A percentile compares a stretch with the other conserved stretches of the same genome.
Conservation (phyloP, 1,139 yeast species). For the Yamadazyma jaroonii region DNA sequence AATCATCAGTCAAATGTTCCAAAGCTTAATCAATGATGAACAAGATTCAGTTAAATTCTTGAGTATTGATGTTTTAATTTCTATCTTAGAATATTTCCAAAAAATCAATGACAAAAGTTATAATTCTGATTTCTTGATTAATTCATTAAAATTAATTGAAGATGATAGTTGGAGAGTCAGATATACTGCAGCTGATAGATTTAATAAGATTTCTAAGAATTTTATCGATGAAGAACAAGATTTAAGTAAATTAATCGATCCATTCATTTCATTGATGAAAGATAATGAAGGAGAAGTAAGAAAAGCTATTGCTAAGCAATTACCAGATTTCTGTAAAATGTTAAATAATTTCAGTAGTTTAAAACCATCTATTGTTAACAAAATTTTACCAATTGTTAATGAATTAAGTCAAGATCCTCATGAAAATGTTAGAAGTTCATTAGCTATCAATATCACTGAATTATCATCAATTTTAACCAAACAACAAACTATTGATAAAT, state of each 20-base stretch:
- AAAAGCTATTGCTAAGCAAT: slow-evolving; percentile 88
- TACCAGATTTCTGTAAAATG: slow-evolving; percentile 72
- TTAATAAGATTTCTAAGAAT: slow-evolving; percentile 67
- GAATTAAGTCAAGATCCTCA: slow-evolving; percentile 86
- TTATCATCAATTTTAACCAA: slow-evolving; percentile 85
- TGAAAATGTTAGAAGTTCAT: slow-evolving; percentile 88
- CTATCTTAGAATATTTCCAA: slow-evolving; percentile 65
- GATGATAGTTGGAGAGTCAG: slow-evolving; percentile 99
- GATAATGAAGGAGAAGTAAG: slow-evolving; percentile 97
- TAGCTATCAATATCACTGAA: slow-evolving; percentile 85
- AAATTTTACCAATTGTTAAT: slow-evolving; percentile 80
- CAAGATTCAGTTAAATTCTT: slow-evolving; percentile 95
- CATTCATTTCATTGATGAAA: slow-evolving; percentile 73
- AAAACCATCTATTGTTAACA: slow-evolving; percentile 56
- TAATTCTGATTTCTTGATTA: slow-evolving; percentile 57
- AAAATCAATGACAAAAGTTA: slow-evolving; percentile 55
- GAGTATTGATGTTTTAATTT: slow-evolving; percentile 80
- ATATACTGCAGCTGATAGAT: slow-evolving; percentile 94
- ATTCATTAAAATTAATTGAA: slow-evolving; percentile 60
- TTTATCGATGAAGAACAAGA: slow-evolving; percentile 56
- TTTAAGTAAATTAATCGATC: slow-evolving; percentile 57
- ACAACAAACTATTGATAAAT: slow-evolving; percentile 75
- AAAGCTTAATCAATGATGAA: slow-evolving; percentile 73
- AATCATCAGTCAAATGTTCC: slow-evolving; percentile 76
- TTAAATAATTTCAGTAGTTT: slow-evolving; percentile 43